A percentile compares a stretch with the other conserved stretches of the same genome.
Evolutionary conservation across 768 basidiomycete genomes (phyloP).

Genomic region (Mycena floridula): DNA sequence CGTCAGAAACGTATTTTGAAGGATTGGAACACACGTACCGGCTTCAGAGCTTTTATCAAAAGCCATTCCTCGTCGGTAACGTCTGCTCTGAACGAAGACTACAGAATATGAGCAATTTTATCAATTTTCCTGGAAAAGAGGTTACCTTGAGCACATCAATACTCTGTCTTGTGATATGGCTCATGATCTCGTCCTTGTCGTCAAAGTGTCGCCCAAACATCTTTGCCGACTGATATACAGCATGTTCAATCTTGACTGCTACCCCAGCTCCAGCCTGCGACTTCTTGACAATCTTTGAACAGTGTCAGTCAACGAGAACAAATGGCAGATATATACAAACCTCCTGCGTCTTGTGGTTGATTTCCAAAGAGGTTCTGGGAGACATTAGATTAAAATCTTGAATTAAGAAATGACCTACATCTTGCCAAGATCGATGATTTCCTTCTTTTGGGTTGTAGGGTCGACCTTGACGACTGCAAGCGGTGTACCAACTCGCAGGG

Average conservation of each 20-base stretch:
- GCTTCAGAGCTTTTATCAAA: slow-evolving; percentile 83
- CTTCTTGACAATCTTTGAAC: slow-evolving; percentile 79
- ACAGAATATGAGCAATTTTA: slow-evolving; percentile 8
- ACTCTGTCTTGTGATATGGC: slow-evolving; percentile 84
- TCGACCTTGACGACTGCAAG: slow-evolving; percentile 94
- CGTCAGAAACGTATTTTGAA: too few relatives aligned
- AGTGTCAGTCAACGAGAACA: neutral
- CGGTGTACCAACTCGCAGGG: slow-evolving; percentile 87
- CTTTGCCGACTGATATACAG: slow-evolving; percentile 91
- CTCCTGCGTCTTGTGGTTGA: slow-evolving; percentile 89
- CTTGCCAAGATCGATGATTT: slow-evolving; percentile 88
- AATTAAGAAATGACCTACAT: slow-evolving; percentile 52
- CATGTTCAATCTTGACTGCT: slow-evolving; percentile 97
- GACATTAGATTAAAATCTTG: neutral
- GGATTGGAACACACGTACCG: slow-evolving; percentile 47
- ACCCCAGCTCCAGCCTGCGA: slow-evolving; percentile 93
- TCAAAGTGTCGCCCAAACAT: slow-evolving; percentile 96
- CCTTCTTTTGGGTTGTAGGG: slow-evolving; percentile 80
- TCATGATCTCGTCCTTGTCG: slow-evolving; percentile 91
- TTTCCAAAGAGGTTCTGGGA: slow-evolving; percentile 86
- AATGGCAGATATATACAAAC: slow-evolving; percentile 41
- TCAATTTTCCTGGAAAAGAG: slow-evolving; percentile 1
- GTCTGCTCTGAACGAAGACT: slow-evolving; percentile 85
- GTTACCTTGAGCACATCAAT: slow-evolving; percentile 92
- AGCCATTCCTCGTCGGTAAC: slow-evolving; percentile 91